phyloP scores from a whole-genome alignment of 805 yeast species.

The Candida taoyuanica region DNA sequence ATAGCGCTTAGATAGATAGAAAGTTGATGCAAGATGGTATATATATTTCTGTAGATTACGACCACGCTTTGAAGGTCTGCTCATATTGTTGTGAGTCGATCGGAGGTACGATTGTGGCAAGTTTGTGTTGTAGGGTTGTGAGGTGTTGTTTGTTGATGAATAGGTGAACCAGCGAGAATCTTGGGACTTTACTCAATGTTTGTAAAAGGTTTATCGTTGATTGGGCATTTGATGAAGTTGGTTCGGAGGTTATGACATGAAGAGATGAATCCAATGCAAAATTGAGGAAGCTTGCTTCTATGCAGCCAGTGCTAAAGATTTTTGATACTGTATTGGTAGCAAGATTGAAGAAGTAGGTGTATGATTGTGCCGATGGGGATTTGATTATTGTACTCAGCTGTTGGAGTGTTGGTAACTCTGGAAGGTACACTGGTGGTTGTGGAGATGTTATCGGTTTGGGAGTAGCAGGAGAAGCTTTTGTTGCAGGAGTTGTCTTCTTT shows the following conservation, averaged over 20 bases:
- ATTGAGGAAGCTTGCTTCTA: slow-evolving; percentile 46
- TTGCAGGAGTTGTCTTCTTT: slow-evolving; percentile 43
- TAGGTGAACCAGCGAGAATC: slow-evolving; percentile 21
- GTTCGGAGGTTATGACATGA: not conserved
- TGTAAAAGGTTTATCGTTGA: slow-evolving; percentile 9
- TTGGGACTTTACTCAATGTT: slow-evolving; percentile 15
- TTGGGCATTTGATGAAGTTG: not conserved
- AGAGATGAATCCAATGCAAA: slow-evolving; percentile 41
- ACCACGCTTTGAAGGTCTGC: not conserved
- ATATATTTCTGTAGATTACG: not conserved
- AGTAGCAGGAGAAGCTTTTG: too few relatives aligned
- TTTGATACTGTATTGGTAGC: slow-evolving; percentile 24
- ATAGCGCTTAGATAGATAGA: not conserved
- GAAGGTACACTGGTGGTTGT: slow-evolving; percentile 20
- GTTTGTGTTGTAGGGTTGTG: not conserved
- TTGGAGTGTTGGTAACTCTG: slow-evolving; percentile 45
- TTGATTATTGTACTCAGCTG: slow-evolving; percentile 41
- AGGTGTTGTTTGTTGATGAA: slow-evolving; percentile 17
- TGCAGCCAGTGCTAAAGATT: slow-evolving; percentile 39
- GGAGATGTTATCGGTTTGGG: not conserved
- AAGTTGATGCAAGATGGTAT: not conserved
- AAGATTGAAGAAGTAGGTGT: slow-evolving; percentile 33
- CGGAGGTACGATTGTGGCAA: too few relatives aligned
- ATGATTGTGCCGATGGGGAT: slow-evolving; percentile 29
- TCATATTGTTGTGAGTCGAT: not conserved